Evolutionary conservation across 139 green algal species (phyloP).

Genomic region (Eudorina sp.): DNA sequence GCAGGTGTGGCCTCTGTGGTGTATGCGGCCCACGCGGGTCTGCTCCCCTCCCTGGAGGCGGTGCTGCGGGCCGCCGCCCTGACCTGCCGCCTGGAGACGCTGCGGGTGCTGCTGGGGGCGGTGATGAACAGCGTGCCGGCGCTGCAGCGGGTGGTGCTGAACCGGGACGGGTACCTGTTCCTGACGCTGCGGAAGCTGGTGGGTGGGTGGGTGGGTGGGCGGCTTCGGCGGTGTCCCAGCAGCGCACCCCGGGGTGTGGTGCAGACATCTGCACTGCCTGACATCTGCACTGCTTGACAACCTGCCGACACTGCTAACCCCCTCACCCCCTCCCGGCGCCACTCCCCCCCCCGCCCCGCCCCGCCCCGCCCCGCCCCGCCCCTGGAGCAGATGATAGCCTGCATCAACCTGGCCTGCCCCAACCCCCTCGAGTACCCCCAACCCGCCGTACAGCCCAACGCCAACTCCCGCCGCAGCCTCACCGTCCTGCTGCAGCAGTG

Average conservation of each 20-base stretch:
- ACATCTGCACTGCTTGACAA: too few species aligned
- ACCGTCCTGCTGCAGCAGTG: slow-evolving; percentile 17
- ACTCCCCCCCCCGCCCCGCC: background rate
- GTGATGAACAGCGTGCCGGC: slow-evolving; percentile 9
- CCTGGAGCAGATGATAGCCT: background rate
- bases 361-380: background rate
- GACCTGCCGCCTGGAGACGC: slow-evolving; percentile 23
- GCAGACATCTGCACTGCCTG: too few species aligned
- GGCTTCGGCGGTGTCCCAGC: too few species aligned
- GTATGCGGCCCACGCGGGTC: background rate
- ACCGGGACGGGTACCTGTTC: slow-evolving; percentile 27
- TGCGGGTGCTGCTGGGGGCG: slow-evolving; percentile 28
- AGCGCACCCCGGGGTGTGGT: too few species aligned
- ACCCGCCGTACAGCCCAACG: background rate
- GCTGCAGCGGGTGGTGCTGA: slow-evolving; percentile 37
- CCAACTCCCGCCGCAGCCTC: slow-evolving; percentile 21
- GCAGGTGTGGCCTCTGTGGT: slow-evolving; percentile 13
- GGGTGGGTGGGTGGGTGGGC: too few species aligned
- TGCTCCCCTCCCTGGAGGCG: slow-evolving; percentile 26
- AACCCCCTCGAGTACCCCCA: slow-evolving; percentile 18
- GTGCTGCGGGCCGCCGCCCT: slow-evolving; percentile 27
- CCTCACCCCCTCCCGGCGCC: background rate
- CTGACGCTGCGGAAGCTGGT: slow-evolving; percentile 42
- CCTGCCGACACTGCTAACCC: too few species aligned
- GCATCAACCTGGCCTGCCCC: slow-evolving; percentile 41